phyloP scores from a whole-genome alignment of 495 filamentous ascomycete genomes.

The Parachaetomium inaequale region DNA sequence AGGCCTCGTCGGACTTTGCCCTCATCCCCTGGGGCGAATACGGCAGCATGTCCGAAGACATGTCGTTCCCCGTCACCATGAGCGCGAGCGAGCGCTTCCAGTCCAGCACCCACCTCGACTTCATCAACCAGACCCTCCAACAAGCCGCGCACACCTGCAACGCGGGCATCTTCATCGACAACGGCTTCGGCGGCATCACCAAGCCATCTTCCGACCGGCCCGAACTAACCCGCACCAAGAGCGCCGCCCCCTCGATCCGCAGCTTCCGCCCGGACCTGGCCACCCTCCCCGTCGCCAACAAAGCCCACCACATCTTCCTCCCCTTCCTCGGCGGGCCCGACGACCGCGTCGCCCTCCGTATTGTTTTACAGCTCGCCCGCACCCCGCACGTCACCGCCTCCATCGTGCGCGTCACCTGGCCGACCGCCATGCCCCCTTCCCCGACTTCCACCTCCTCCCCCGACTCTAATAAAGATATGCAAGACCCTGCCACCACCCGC shows the following conservation, averaged over 20 bases:
- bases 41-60: constrained; percentile 65
- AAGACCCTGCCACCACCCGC: constrained; percentile 36
- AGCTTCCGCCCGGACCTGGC: constrained; percentile 43
- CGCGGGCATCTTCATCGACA: constrained; percentile 79
- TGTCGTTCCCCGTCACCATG: constrained; percentile 39
- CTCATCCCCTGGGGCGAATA: constrained; percentile 89
- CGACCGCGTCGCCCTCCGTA: constrained; percentile 73
- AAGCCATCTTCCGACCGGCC: constrained; percentile 34
- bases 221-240: constrained; percentile 47
- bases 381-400: constrained; percentile 74
- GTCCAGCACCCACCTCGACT: constrained; percentile 56
- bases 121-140: constrained; percentile 61
- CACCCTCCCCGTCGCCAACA: constrained; percentile 52
- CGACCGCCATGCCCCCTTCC: constrained; percentile 14
- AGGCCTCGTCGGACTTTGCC: constrained; percentile 71
- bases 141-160: constrained; percentile 53
- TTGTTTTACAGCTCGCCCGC: constrained; percentile 76
- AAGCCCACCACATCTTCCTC: constrained; percentile 80
- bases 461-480: not conserved
- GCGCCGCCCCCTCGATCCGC: constrained; percentile 57
- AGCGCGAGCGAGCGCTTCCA: constrained; percentile 48
- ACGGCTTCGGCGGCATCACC: constrained; percentile 58
- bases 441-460: constrained; percentile 21
- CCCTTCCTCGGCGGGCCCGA: constrained; percentile 85
- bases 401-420: constrained; percentile 52